Conservation (phyloP, 148 eudicot genomes). For the Chenopodium suecicum region DNA sequence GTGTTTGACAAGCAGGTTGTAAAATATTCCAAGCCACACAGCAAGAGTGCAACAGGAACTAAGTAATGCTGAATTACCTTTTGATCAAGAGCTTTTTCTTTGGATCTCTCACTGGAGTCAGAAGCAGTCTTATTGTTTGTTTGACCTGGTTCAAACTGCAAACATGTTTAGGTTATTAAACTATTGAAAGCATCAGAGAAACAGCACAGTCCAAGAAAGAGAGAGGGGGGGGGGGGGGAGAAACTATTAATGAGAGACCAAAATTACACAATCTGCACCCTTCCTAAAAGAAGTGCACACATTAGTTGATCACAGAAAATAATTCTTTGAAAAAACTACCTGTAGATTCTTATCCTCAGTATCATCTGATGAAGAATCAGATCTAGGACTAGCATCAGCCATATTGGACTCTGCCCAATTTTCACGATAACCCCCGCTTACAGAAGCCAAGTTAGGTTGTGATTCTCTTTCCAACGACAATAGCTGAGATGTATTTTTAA, state of each 20-base stretch:
- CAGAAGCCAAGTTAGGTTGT: conserved; percentile 39
- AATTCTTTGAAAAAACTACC: conserved; percentile 31
- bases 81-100: conserved; percentile 74
- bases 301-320: neutral
- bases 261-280: neutral
- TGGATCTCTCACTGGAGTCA: conserved; percentile 88
- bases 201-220: neutral
- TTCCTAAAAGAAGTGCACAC: neutral
- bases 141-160: conserved; percentile 70
- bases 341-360: conserved; percentile 64
- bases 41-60: neutral
- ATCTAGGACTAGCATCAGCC: conserved; percentile 75
- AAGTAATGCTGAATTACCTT: conserved; percentile 49
- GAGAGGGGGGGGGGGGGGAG: neutral
- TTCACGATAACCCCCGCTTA: conserved; percentile 46
- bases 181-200: neutral
- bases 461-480: conserved; percentile 42
- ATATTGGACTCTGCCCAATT: conserved; percentile 73
- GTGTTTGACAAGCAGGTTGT: neutral
- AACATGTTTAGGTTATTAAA: neutral
- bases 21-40: neutral
- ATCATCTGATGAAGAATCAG: conserved; percentile 78
- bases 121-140: conserved; percentile 50
- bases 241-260: neutral
- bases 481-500: conserved; percentile 26